Evolutionary conservation across 352 stramenopile genomes (phyloP), one percentile per base, ranked within the genome.

Genomic region (Aphanomyces astaci): DNA sequence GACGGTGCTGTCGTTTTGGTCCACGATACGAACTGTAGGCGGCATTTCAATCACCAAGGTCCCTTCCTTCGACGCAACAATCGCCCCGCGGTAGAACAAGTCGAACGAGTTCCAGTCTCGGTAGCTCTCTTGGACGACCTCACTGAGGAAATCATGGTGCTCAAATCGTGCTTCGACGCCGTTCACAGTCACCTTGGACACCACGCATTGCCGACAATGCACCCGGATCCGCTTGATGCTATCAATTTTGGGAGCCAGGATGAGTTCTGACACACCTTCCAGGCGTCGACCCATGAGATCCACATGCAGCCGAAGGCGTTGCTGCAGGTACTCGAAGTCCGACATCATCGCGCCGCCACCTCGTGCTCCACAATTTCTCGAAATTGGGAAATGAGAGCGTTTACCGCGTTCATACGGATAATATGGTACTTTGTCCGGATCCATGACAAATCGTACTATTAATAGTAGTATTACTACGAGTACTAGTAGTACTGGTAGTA

Each of bases 291-390:
- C 79, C 71, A 92, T 73, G 73, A 92, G 78, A 64, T 94, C 82
- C 64, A 94, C 80, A 60, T 77, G 77, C 64, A 94, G 77, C 66
- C 79, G 87, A 73, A 80, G 79, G 55, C 84, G 84, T 78, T 94
- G 84, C 73, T 94, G 83, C 72, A 94, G 75, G 67, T 92, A 92
- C 72, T 92, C 84, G 70, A 86, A 94, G 72, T 94, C 84, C 33
- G 76, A 71, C 75, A 94, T 94, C 82, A 90, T 92, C 15, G 60
- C 46, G 19, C 36, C 55, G 33, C 25, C 31, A n/a, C n/a, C 54
- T 7, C 31, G 17, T 46, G 11, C 54, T 43, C 22, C 28, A 9
- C 54, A 24, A 27, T 22, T 45, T 13, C 54, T 63, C 17, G 9
- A 25, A 46, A 15, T 45, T 45, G 27, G 10, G 28, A 43, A 43